A percentile compares a stretch with the other conserved stretches of the same genome.
These are phyloP conservation scores for Galerina sulciceps DNA, from an alignment of 768 basidiomycete genomes.

Conservation along the genomic window DNA sequence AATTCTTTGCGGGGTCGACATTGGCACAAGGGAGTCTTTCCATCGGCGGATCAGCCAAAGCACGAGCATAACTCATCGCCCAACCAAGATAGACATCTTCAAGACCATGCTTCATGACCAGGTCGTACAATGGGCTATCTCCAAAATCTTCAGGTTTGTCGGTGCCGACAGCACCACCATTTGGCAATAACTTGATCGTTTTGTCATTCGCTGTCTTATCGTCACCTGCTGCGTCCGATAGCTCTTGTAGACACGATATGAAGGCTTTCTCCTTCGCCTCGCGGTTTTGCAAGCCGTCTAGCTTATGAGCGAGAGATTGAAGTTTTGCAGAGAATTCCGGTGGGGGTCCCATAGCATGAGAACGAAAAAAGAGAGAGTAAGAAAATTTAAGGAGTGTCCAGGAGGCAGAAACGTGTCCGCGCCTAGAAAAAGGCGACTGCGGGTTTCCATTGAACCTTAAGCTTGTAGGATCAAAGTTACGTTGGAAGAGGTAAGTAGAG, in stretches of 20 bases:
- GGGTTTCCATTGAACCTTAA: no score
- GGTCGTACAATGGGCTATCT: background rate
- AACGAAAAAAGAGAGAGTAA: no score
- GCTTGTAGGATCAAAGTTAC: no score
- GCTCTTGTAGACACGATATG: background rate
- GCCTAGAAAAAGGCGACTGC: no score
- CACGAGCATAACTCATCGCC: background rate
- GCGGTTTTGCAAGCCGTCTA: background rate
- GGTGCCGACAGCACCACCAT: no score
- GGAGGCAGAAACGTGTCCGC: no score
- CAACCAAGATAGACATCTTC: background rate
- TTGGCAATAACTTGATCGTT: no score
- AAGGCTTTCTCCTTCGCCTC: background rate
- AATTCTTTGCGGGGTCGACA: conserved; percentile 23
- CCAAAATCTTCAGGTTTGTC: background rate
- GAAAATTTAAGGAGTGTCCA: no score
- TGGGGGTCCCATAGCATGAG: no score
- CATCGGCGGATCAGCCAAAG: background rate
- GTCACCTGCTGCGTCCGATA: no score
- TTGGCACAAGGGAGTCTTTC: conserved; percentile 40
- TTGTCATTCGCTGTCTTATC: no score
- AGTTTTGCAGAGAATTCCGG: background rate
- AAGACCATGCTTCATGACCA: background rate
- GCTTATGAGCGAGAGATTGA: background rate
- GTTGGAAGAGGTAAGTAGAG: no score